phyloP scores from a whole-genome alignment of 2,329 filamentous ascomycete genomes.

The Fusarium falciforme region DNA sequence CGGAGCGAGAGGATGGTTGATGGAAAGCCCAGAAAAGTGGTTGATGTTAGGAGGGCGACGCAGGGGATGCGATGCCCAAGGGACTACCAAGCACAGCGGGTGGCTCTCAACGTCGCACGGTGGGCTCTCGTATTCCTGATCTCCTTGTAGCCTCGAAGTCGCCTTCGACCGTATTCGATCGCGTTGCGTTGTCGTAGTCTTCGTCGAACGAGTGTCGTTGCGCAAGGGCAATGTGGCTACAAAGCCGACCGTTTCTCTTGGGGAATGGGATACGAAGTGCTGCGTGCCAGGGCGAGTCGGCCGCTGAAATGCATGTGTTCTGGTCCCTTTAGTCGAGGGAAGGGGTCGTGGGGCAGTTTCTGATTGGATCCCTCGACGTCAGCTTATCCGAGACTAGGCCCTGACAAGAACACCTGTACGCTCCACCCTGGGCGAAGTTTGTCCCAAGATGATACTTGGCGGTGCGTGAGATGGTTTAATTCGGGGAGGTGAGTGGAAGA shows the following conservation, averaged over 20 bases:
- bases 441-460: conserved; percentile 22
- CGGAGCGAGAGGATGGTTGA: not conserved
- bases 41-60: conserved; percentile 12
- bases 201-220: conserved; percentile 11
- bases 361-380: conserved; percentile 34
- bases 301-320: conserved; percentile 33
- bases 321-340: conserved; percentile 25
- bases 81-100: conserved; percentile 1
- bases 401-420: conserved; percentile 15
- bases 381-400: conserved; percentile 14
- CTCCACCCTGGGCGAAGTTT: conserved; percentile 14
- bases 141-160: not conserved
- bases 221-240: conserved; percentile 37
- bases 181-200: conserved; percentile 12
- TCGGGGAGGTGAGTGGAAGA: not conserved
- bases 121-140: not conserved
- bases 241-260: conserved; percentile 30
- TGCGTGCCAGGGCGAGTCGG: conserved; percentile 35
- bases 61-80: conserved; percentile 20
- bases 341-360: conserved; percentile 22
- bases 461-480: conserved; percentile 7
- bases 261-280: conserved; percentile 36
- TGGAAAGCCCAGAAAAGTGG: conserved; percentile 4
- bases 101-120: conserved; percentile 10
- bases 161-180: conserved; percentile 8